A percentile compares a stretch with the other conserved stretches of the same genome.
Conservation (phyloP, 164 flowering plant genomes). For the Akebia trifoliata region DNA sequence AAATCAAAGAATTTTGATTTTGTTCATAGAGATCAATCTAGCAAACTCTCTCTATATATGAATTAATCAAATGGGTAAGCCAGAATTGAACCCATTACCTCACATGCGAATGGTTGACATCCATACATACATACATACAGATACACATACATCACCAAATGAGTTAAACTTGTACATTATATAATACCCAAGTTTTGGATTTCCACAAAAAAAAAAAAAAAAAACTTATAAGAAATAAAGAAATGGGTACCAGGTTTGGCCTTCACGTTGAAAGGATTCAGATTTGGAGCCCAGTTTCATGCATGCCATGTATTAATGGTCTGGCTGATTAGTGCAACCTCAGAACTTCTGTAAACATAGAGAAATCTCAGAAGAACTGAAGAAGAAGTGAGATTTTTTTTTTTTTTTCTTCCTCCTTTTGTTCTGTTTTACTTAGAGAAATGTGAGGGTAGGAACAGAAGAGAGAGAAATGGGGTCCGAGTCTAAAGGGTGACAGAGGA, state of each 20-base stretch:
- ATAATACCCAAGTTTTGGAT: not conserved
- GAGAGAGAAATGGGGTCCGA: slow-evolving; percentile 26
- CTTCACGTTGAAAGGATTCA: slow-evolving; percentile 50
- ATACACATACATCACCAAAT: slow-evolving; percentile 1
- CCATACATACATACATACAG: not conserved
- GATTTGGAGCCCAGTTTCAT: slow-evolving; percentile 64
- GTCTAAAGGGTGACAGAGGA: slow-evolving; percentile 27
- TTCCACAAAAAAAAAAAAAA: not conserved
- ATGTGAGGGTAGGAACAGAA: not conserved
- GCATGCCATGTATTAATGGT: slow-evolving; percentile 36
- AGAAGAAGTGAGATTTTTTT: not conserved
- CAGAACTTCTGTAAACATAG: not conserved
- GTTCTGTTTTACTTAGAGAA: not conserved
- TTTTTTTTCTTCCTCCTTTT: not conserved
- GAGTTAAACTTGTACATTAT: not conserved
- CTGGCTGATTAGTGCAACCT: not conserved
- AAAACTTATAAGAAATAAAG: not conserved
- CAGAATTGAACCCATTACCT: not conserved
- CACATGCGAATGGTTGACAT: not conserved
- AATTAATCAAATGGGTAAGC: not conserved
- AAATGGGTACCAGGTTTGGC: slow-evolving; percentile 42
- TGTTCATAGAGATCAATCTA: not conserved
- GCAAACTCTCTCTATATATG: not conserved
- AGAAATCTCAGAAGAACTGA: not conserved
- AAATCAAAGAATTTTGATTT: too few species aligned